phyloP scores from a whole-genome alignment of 2,329 filamentous ascomycete species.

The Penicillium sp. region DNA sequence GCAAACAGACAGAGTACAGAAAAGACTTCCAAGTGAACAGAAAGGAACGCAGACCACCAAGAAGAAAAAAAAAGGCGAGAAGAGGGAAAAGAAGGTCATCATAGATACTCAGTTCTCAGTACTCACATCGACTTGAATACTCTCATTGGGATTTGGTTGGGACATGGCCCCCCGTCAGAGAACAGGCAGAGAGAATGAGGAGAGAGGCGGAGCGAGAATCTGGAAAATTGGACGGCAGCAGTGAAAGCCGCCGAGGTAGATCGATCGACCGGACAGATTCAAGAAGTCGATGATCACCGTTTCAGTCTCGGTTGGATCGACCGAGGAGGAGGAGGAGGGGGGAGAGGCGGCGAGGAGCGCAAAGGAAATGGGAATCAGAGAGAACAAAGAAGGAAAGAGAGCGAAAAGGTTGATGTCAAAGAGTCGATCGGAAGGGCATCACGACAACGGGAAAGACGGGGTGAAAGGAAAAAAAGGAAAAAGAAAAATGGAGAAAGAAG shows the following conservation, averaged over 20 bases:
- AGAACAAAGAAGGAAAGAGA: neutral
- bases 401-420: neutral
- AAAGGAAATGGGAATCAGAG: neutral
- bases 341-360: neutral
- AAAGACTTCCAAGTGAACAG: neutral
- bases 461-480: neutral
- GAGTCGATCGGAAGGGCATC: too few species aligned
- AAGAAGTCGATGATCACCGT: too few species aligned
- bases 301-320: neutral
- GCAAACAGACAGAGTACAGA: neutral
- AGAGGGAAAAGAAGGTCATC: neutral
- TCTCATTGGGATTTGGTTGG: conserved; percentile 25
- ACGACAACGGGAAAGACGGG: neutral
- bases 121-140: conserved; percentile 33
- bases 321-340: conserved; percentile 2
- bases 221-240: neutral
- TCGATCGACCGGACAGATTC: too few species aligned
- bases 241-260: neutral
- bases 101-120: neutral
- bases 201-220: neutral
- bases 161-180: conserved; percentile 18
- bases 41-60: neutral
- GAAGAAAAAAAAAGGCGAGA: neutral
- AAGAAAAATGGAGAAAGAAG: neutral
- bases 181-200: neutral